Evolutionary conservation across 306 rosid species (phyloP), one percentile per base, ranked within the genome.

Genomic region (Purshia tridentata): DNA sequence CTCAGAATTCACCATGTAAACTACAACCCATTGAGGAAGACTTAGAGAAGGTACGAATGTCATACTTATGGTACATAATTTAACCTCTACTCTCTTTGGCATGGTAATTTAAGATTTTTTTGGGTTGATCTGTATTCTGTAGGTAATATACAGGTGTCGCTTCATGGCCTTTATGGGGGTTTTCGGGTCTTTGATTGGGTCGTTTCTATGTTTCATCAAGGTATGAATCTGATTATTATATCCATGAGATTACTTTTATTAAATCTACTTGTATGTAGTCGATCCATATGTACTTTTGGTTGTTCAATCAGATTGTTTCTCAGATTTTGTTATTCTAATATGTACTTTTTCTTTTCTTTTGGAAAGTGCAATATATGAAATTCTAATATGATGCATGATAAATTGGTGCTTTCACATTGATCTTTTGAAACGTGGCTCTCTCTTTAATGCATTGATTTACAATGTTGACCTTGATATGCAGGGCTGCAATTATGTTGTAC

Each of bases 161-260:
- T 94, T 94, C 74, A 19, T 91, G 82, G 67, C 97, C 4, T 58
- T 88, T 80, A 75, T 94, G 50, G 98, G 97, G 70, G 98, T 91
- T 37, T 71, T 91, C n/a, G 97, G 98, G 23, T 89, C 97, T 80
- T 82, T 94, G 59, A 40, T 81, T 76, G 97, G 97, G 46, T 91
- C 98, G 8, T 0, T 91, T 68, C 81, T 89, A 5, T 94, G 98
- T 78, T 94, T 88, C 77, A 61, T 91, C 73, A 91, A 89, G 97
- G 98, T 94, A 89, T 61, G n/a, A n/a, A n/a, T n/a, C n/a, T n/a
- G 65, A 0, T 49, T 81, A 3, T 69, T 53, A 45, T 61, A 29
- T 13, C 37, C 11, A 22, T 23, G 53, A 67, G 18, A 6, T 20
- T 12, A 8, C 22, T 46, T 51, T 74, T 65, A 29, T 29, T 29